phyloP scores from a whole-genome alignment of 1,139 yeast species.

The Candida sanyaensis region DNA sequence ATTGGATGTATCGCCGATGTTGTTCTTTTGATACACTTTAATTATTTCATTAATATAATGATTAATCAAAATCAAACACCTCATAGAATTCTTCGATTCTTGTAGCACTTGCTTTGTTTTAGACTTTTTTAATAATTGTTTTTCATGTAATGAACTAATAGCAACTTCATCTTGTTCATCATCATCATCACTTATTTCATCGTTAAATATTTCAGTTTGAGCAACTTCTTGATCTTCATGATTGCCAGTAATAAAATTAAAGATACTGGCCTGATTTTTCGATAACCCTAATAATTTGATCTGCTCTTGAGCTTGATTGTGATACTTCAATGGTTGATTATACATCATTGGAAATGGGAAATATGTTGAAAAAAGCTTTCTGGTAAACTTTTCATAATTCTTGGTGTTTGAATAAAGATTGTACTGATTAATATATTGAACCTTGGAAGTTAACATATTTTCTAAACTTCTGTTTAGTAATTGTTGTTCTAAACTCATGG shows the following conservation, averaged over 20 bases:
- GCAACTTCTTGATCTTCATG: conserved; percentile 18
- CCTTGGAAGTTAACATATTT: conserved; percentile 37
- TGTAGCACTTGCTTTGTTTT: conserved; percentile 42
- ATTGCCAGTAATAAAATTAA: conserved; percentile 19
- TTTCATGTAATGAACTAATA: conserved; percentile 53
- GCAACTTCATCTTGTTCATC: conserved; percentile 32
- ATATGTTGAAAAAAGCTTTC: conserved; percentile 58
- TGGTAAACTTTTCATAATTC: conserved; percentile 66
- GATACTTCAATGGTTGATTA: conserved; percentile 63
- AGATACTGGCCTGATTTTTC: conserved; percentile 24
- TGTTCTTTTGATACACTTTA: conserved; percentile 18
- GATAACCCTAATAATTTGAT: conserved; percentile 41
- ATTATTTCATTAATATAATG: conserved; percentile 30
- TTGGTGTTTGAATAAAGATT: conserved; percentile 58
- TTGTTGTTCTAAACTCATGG: conserved; percentile 16
- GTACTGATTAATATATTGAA: conserved; percentile 58
- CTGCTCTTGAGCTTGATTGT: conserved; percentile 51
- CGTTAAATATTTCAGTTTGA: conserved; percentile 31
- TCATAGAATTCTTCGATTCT: conserved; percentile 54
- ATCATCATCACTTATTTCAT: conserved; percentile 18
- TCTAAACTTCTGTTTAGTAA: conserved; percentile 27
- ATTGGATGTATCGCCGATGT: conserved; percentile 7
- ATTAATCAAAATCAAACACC: conserved; percentile 47
- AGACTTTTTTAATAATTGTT: conserved; percentile 45
- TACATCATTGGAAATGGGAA: conserved; percentile 89